Conservation (phyloP, 2,329 filamentous ascomycete genomes). For the Pleoardoris graminearum region DNA sequence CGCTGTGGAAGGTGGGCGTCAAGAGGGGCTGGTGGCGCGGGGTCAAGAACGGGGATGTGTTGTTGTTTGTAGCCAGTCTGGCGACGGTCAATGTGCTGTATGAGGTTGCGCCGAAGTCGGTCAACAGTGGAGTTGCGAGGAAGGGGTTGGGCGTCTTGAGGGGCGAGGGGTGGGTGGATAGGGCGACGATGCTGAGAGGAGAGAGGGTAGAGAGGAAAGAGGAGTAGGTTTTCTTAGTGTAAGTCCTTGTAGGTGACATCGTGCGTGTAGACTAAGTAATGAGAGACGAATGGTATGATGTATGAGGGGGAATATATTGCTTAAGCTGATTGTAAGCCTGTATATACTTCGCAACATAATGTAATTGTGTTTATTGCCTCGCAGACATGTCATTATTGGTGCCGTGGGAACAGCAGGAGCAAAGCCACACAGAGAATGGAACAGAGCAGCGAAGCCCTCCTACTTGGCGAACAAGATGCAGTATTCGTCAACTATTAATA, state of each 20-base stretch:
- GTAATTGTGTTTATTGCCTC: no score
- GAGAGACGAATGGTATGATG: not conserved
- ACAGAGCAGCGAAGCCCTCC: no score
- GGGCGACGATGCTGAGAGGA: slow-evolving; percentile 38
- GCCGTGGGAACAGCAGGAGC: no score
- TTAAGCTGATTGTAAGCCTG: not conserved
- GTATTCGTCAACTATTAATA: no score
- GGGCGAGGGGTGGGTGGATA: slow-evolving; percentile 76
- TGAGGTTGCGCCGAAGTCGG: slow-evolving; percentile 68
- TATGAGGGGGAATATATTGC: not conserved
- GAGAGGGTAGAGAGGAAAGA: slow-evolving; percentile 15
- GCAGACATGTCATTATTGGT: no score
- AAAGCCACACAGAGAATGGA: no score
- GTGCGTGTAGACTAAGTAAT: not conserved
- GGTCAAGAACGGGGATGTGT: slow-evolving; percentile 79
- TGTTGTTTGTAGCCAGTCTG: slow-evolving; percentile 78
- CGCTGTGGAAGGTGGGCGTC: slow-evolving; percentile 88
- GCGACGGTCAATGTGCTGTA: slow-evolving; percentile 78
- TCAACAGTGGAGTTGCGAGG: slow-evolving; percentile 68
- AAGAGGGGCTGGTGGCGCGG: slow-evolving; percentile 89
- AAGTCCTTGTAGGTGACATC: not conserved
- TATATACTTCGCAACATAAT: not conserved
- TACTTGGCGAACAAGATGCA: no score
- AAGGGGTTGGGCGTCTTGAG: slow-evolving; percentile 74
- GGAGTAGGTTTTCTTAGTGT: not conserved